These are phyloP conservation scores for Cryptococcus maquisensis DNA, from an alignment of 1,284 basidiomycete genomes.

Conservation along the genomic window DNA sequence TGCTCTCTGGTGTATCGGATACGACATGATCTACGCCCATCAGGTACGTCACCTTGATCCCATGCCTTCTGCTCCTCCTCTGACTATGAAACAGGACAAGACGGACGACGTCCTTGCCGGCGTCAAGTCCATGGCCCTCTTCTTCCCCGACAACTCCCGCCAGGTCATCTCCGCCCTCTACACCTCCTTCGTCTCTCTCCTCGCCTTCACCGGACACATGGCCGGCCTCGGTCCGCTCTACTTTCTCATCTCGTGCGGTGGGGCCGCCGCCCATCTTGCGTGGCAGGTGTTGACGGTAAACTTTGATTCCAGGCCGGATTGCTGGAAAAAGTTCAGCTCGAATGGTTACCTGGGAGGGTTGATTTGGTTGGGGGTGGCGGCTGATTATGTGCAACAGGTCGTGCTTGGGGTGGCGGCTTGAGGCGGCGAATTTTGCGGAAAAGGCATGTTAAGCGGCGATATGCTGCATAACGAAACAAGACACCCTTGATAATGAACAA, in stretches of 20 bases:
- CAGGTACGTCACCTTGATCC: slow-evolving; percentile 58
- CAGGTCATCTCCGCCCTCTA: slow-evolving; percentile 74
- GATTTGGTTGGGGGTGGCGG: slow-evolving; percentile 76
- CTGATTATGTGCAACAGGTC: slow-evolving; percentile 61
- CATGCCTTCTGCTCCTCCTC: background rate
- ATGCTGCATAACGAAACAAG: no score
- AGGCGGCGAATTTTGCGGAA: background rate
- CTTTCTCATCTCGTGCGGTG: slow-evolving; percentile 65
- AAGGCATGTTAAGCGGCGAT: background rate
- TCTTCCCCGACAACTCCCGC: slow-evolving; percentile 73
- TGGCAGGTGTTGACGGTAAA: slow-evolving; percentile 75
- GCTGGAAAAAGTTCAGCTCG: slow-evolving; percentile 84
- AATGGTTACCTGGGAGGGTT: slow-evolving; percentile 87
- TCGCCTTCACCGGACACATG: slow-evolving; percentile 73
- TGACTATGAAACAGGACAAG: slow-evolving; percentile 66
- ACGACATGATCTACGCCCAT: slow-evolving; percentile 98
- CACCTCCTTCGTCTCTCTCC: slow-evolving; percentile 65
- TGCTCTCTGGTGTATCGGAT: slow-evolving; percentile 89
- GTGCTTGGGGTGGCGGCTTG: slow-evolving; percentile 16
- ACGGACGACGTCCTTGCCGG: slow-evolving; percentile 80
- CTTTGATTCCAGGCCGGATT: slow-evolving; percentile 74
- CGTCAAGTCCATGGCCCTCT: slow-evolving; percentile 89
- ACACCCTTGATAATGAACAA: background rate
- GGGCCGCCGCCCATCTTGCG: slow-evolving; percentile 72
- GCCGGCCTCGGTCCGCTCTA: slow-evolving; percentile 73